These are phyloP conservation scores for Erysimum pusillum DNA, from an alignment of 441 rosid genomes.

Conservation along the genomic window DNA sequence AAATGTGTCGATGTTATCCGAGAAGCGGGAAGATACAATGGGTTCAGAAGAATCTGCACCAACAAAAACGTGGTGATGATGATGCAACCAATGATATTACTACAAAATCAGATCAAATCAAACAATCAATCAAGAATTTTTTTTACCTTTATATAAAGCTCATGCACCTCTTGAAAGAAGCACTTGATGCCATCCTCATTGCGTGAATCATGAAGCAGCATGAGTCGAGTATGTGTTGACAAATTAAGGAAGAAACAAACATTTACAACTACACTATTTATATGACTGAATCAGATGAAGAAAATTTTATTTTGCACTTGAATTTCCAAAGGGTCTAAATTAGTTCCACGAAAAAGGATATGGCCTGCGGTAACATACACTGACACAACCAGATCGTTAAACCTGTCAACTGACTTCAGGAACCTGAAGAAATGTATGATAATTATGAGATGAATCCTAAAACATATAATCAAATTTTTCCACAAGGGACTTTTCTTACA, in stretches of 20 bases:
- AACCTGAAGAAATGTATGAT: conserved; percentile 63
- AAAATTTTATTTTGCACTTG: background rate
- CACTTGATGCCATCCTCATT: conserved; percentile 98
- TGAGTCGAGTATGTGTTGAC: conserved; percentile 79
- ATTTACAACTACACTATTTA: background rate
- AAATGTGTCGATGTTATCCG: conserved; percentile 90
- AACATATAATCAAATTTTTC: background rate
- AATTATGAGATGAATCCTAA: conserved; percentile 18
- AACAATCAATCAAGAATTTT: background rate
- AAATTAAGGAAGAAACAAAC: conserved; percentile 59
- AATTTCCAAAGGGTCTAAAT: background rate
- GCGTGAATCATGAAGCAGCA: conserved; percentile 97
- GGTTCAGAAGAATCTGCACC: conserved; percentile 89
- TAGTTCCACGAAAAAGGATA: conserved; percentile 66
- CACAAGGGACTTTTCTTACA: conserved; percentile 55
- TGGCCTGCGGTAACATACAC: conserved; percentile 97
- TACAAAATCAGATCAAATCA: background rate
- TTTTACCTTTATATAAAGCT: conserved; percentile 88
- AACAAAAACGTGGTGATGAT: background rate
- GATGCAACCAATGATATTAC: background rate
- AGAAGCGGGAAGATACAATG: conserved; percentile 91
- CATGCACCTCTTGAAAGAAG: conserved; percentile 98
- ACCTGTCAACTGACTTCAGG: conserved; percentile 89
- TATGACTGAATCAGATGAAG: conserved; percentile 2
- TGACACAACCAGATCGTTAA: conserved; percentile 92